Evolutionary conservation across 257 asterid species (phyloP).

Genomic region (Scutellaria baicalensis): DNA sequence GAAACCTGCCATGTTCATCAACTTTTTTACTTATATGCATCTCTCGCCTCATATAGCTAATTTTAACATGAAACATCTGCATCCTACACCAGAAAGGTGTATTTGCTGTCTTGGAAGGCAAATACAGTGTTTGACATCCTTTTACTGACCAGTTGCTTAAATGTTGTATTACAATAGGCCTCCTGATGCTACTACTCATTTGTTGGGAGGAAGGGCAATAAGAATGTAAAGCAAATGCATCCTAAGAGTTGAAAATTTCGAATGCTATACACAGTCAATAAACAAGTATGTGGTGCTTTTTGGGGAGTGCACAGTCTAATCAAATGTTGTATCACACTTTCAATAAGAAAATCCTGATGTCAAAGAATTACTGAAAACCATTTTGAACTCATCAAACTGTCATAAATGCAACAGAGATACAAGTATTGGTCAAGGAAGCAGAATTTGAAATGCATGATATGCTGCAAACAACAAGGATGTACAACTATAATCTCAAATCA

Average conservation of each 20-base stretch:
- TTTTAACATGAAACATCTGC: not conserved
- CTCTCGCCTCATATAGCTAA: not conserved
- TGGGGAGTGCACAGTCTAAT: not conserved
- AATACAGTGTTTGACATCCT: not conserved
- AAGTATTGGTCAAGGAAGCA: not conserved
- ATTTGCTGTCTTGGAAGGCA: not conserved
- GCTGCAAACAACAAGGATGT: not conserved
- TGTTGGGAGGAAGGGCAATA: not conserved
- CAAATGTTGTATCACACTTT: not conserved
- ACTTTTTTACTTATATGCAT: not conserved
- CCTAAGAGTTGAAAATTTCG: not conserved
- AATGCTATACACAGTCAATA: not conserved
- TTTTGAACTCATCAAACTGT: not conserved
- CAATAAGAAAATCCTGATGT: not conserved
- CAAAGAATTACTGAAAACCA: not conserved
- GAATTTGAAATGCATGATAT: not conserved
- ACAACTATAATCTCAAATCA: not conserved
- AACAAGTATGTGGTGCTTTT: not conserved
- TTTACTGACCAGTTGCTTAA: not conserved
- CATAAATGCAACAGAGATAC: not conserved
- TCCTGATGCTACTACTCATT: not conserved
- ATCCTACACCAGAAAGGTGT: too few relatives aligned
- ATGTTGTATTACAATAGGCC: not conserved
- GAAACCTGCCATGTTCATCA: conserved; percentile 51
- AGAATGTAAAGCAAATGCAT: not conserved